Base-by-base conservation (phyloP, 371 early-diverging fungal genomes). In the Mucor velutinosus region DNA sequence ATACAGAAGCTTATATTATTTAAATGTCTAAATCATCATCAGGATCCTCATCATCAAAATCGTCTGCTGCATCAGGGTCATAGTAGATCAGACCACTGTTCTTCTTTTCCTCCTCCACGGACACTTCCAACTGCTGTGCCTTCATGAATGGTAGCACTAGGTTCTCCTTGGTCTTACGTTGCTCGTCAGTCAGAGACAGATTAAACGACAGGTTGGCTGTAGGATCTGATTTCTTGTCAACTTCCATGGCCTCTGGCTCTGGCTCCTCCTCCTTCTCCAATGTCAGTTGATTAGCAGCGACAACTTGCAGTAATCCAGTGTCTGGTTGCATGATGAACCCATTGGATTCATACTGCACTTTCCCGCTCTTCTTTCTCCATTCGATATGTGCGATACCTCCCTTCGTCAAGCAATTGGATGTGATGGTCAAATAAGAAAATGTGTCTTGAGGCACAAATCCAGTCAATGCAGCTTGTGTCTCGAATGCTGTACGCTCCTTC, bases 21-120 rank as follows among this genome's bases (percentile, higher is more conserved):
- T 81, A 93, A 56, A 93, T 90, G 43, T 91, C 92, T 47, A 93
- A 78, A 74, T 93, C 93, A 55, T 90, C 93, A 69, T 93, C 93
- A 7, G 92, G 93, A 71, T 93, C 93, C 43, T 92, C 93, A 45
- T 88, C 88, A 65, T 93, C 93, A 82, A 89, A 91, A 57, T 93
- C 93, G 56, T 93, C 94, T 23, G 85, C 90, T 27, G 87, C 85
- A 68, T 91, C 93, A 30, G 86, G 86, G 67, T 90, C 90, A 65
- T 93, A 92, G 62, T 81, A 80, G 45, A 92, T 91, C 17, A 67
- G 39, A 11, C 67, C 67, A 14, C 33, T 41, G 15, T 55, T 62
- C 55, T 71, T 71, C 60, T 69, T 57, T 41, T 60, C 60, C 47
- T 67, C 67, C 3, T 67, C 70, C 15, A 55, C 23, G 4, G 57